Evolutionary conservation across 1,139 yeast genomes (phyloP), one percentile per base, ranked within the genome.

Genomic region (Torulaspora pretoriensis): DNA sequence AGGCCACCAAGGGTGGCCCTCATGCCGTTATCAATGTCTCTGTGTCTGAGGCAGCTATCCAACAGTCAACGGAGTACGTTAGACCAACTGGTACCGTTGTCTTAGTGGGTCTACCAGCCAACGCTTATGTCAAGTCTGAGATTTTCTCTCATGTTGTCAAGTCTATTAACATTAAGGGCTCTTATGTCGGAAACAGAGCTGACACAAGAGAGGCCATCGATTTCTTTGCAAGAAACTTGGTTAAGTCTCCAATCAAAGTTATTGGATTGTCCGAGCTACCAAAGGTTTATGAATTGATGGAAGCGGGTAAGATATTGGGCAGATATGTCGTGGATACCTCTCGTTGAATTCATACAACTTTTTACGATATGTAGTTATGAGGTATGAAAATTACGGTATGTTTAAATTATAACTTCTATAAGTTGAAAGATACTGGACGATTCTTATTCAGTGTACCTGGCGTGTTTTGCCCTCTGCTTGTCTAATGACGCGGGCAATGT

Each of bases 141-240:
- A 83, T 83, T 43, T 82, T 83, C 64, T 73, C 74, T 33, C 76
- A 83, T 43, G 89, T 83, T 46, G 75, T 80, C 49, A 81, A 75
- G 65, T 77, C 85, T 37, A 72, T 81, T 53, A 71, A 71, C 57
- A 78, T 83, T 58, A 76, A 70, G 61, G 90, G 89, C 60, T 82
- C 89, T 39, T 82, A 82, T 60, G 89, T 83, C 48, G 90, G 90
- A 62, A 82, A 82, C 77, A 78, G 90, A 72, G 85, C 84, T 52
- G 89, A 83, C 65, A 75, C 87, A 35, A 74, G 84, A 55, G 89
- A 81, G 68, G 89, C 90, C 45, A 67, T 83, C 55, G 88, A 82
- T 58, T 82, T 82, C 74, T 83, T 81, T 66, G 44, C 75, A 48
- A 75, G 88, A 71, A 89, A 89, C 47, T 70, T 80, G 59, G 78